Base-by-base conservation (phyloP, 2,329 filamentous ascomycete species). In the Exophiala phaeomuriformis region DNA sequence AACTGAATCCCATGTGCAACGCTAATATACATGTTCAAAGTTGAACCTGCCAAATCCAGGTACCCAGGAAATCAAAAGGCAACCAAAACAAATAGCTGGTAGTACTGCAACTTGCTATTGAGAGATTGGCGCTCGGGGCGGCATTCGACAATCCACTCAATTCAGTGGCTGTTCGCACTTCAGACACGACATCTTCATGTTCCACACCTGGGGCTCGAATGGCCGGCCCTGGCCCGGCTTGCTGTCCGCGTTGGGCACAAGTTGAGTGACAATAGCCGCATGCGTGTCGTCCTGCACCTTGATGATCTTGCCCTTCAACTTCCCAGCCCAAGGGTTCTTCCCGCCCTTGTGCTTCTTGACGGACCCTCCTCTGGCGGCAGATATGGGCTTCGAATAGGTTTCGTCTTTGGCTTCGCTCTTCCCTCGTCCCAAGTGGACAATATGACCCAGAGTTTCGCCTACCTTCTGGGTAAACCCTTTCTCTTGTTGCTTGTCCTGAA, bases 131-230 rank as follows among this genome's bases (percentile, higher is more conserved):
- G 19, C 19, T 19, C 19, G 19, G 19, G 19, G 19, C 19, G 19
- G 19, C 19, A 19, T 19, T 19, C 19, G 19, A 19, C n/a, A 28
- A 41, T 5, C 10, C 19, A 2, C 32, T 50, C 32, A 60, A 44
- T 63, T 56, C 44, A 63, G 50, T 3, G 52, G 7, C 42, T 52
- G 29, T 64, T 65, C 35, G 68, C 67, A 58, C 64, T 74, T 62
- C 68, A 74, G 7, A 65, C 68, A 8, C 49, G 72, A 19, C 62
- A 65, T 4, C 58, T 72, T 43, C 61, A 74, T 7, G 61, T 71
- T 32, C 72, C 72, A 33, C 69, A 71, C 54, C 66, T 72, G 39
- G 65, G 67, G 4, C 71, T 72, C 8, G 59, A 73, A 58, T 7
- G 31, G 27, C 31, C 29, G 10, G 8, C 19, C 49, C 31, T 27